Conservation (phyloP, 495 filamentous ascomycete genomes). For the Xylaria acuta region DNA sequence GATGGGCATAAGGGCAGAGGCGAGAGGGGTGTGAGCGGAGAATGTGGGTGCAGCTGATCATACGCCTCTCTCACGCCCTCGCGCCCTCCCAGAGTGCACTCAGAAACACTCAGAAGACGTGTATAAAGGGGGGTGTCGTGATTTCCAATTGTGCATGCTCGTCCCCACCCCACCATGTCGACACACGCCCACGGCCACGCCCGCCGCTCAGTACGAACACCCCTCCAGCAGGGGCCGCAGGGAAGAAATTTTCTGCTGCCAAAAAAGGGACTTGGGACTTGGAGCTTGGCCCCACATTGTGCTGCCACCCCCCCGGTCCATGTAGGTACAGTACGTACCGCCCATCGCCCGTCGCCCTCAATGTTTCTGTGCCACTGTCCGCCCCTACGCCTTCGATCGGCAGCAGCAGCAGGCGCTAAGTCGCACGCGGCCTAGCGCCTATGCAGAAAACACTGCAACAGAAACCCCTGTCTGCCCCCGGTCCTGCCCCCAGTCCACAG, state of each 20-base stretch:
- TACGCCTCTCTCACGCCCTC: conserved; percentile 23
- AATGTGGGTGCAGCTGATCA: conserved; percentile 27
- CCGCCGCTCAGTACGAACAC: neutral
- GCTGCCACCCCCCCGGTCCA: conserved; percentile 5
- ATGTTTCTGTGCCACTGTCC: conserved; percentile 14
- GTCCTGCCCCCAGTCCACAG: too few relatives aligned
- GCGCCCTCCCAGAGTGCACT: conserved; percentile 3
- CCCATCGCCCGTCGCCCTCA: too few relatives aligned
- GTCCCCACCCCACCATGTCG: conserved; percentile 15
- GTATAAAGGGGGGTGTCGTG: conserved; percentile 28
- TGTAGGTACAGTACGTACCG: neutral
- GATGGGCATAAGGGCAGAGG: neutral
- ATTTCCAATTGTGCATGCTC: conserved; percentile 29
- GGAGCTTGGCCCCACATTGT: neutral
- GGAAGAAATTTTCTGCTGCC: conserved; percentile 28
- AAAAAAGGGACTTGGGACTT: conserved; percentile 22
- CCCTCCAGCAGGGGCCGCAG: conserved; percentile 1
- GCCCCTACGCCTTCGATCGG: conserved; percentile 27
- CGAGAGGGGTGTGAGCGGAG: conserved; percentile 23
- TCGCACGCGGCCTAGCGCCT: conserved; percentile 18
- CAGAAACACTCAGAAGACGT: conserved; percentile 10
- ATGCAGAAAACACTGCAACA: conserved; percentile 28
- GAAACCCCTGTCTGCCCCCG: conserved; percentile 19
- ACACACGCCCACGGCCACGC: neutral
- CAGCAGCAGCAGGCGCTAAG: conserved; percentile 23